These are phyloP conservation scores for Lizonia empirigonia DNA, from an alignment of 2,329 filamentous ascomycete genomes.

Conservation along the genomic window DNA sequence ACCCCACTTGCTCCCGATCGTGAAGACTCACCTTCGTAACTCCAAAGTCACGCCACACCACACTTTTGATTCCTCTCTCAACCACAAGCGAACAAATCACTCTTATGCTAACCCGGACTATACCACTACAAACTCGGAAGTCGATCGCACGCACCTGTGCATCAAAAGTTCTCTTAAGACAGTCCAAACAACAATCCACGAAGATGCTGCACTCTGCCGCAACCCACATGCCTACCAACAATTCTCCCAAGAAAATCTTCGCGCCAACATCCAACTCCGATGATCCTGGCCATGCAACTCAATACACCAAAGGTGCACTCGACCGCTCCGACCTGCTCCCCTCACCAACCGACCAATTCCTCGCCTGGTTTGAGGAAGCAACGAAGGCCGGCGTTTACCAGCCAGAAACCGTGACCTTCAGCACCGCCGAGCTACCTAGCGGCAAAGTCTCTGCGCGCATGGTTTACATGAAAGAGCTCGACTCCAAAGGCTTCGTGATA, in stretches of 20 bases:
- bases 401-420: constrained; percentile 86
- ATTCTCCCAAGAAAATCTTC: constrained; percentile 55
- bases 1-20: constrained; percentile 34
- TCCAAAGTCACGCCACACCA: constrained; percentile 21
- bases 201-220: constrained; percentile 34
- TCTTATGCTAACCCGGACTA: constrained; percentile 1
- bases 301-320: constrained; percentile 74
- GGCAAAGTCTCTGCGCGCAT: constrained; percentile 84
- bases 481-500: constrained; percentile 80
- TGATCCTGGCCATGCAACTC: constrained; percentile 68
- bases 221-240: constrained; percentile 11
- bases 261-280: constrained; percentile 64
- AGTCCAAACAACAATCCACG: neutral
- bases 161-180: neutral
- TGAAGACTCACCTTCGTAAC: constrained; percentile 17
- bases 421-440: constrained; percentile 81
- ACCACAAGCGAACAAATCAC: neutral
- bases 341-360: constrained; percentile 81
- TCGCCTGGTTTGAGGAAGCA: constrained; percentile 83
- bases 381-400: constrained; percentile 67
- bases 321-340: constrained; percentile 63
- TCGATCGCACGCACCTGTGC: neutral
- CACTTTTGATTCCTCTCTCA: neutral
- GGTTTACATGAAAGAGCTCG: constrained; percentile 96
- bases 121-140: neutral